These are phyloP conservation scores for Microbotryum saponariae DNA, from an alignment of 1,284 basidiomycete species.

Conservation along the genomic window DNA sequence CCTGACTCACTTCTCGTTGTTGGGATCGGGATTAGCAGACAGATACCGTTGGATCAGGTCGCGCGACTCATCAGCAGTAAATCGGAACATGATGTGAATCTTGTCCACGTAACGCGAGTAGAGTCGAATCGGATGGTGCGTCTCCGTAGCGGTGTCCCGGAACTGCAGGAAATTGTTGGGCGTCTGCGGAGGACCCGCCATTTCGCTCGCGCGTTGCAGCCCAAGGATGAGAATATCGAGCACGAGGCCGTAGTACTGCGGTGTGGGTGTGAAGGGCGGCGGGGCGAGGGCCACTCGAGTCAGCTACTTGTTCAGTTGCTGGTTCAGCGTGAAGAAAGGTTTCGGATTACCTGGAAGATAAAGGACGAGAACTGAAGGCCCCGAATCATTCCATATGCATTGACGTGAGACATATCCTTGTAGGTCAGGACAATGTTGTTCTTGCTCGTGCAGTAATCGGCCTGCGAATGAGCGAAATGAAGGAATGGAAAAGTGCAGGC, in stretches of 20 bases:
- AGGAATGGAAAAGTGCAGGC: not conserved
- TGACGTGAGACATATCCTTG: constrained; percentile 89
- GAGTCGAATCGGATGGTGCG: constrained; percentile 83
- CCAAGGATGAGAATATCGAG: constrained; percentile 83
- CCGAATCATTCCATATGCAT: constrained; percentile 84
- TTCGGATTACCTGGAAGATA: constrained; percentile 63
- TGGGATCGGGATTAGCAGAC: constrained; percentile 93
- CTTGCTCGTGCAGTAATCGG: constrained; percentile 96
- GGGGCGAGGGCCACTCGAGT: constrained; percentile 60
- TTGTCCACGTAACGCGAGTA: constrained; percentile 89
- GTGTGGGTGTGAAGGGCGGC: no score
- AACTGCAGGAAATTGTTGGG: constrained; percentile 96
- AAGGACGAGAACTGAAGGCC: constrained; percentile 94
- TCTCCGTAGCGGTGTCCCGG: constrained; percentile 85
- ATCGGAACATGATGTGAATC: constrained; percentile 91
- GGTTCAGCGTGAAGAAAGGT: no score
- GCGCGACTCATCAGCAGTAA: constrained; percentile 94
- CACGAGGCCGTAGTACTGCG: constrained; percentile 37
- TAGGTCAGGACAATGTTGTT: constrained; percentile 91
- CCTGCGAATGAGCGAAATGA: constrained; percentile 37
- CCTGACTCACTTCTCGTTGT: constrained; percentile 41
- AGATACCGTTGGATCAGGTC: constrained; percentile 91
- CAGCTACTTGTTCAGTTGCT: no score
- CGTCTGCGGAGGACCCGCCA: constrained; percentile 90
- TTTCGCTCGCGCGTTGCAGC: constrained; percentile 86